A percentile compares a stretch with the other conserved stretches of the same genome.
phyloP scores from a whole-genome alignment of 805 yeast genomes.

The Suhomyces vadensis region DNA sequence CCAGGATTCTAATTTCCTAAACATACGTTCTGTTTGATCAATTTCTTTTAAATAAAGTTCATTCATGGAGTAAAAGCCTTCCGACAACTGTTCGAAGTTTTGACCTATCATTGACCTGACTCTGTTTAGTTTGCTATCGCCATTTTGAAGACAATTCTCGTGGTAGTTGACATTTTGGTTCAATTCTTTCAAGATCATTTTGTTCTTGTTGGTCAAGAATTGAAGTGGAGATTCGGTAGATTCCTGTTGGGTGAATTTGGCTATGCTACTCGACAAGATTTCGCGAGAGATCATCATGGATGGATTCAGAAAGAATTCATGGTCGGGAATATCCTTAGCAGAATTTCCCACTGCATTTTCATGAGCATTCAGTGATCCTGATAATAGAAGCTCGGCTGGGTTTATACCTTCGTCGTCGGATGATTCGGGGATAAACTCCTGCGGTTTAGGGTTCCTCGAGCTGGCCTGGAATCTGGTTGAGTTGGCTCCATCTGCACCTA shows the following conservation, averaged over 20 bases:
- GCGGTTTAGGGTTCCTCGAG: slow-evolving; percentile 2
- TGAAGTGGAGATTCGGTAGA: slow-evolving; percentile 28
- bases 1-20: slow-evolving; percentile 39
- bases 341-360: slow-evolving; percentile 3
- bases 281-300: slow-evolving; percentile 13
- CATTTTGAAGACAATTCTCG: slow-evolving; percentile 26
- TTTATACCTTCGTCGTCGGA: slow-evolving; percentile 17
- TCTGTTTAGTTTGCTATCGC: slow-evolving; percentile 32
- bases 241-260: not conserved
- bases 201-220: slow-evolving; percentile 32
- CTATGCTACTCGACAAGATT: not conserved
- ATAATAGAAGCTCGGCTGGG: slow-evolving; percentile 18
- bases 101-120: slow-evolving; percentile 29
- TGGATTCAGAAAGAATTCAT: slow-evolving; percentile 22
- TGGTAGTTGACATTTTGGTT: slow-evolving; percentile 26
- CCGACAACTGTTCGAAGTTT: slow-evolving; percentile 40
- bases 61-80: slow-evolving; percentile 43
- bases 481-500: slow-evolving; percentile 3
- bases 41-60: slow-evolving; percentile 48
- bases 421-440: slow-evolving; percentile 9
- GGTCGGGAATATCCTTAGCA: slow-evolving; percentile 10
- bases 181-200: slow-evolving; percentile 22
- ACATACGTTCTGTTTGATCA: slow-evolving; percentile 24
- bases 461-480: not conserved
- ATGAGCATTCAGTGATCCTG: slow-evolving; percentile 7